Evolutionary conservation across 208 protist species (phyloP).

Genomic region (Acanthamoeba sp.): DNA sequence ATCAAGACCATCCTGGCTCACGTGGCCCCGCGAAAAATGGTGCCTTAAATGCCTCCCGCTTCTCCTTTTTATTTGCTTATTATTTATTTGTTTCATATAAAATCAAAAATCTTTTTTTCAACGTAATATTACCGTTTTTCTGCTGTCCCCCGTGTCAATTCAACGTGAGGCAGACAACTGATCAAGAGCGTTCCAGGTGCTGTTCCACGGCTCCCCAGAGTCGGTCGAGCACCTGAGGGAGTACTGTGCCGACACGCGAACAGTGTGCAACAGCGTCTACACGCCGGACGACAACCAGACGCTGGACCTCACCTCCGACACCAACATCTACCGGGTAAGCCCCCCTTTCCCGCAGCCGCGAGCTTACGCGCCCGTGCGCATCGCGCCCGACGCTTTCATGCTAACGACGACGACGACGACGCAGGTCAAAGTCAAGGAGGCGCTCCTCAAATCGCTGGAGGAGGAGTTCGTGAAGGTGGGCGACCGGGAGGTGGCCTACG

Average conservation of each 20-base stretch:
- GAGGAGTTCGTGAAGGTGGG: constrained; percentile 62
- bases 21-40: constrained; percentile 67
- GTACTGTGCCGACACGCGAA: constrained; percentile 16
- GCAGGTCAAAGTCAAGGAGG: constrained; percentile 72
- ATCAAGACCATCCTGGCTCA: constrained; percentile 74
- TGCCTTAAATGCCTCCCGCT: not conserved
- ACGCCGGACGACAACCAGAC: constrained; percentile 37
- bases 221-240: constrained; percentile 45
- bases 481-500: constrained; percentile 69
- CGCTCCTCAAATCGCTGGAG: constrained; percentile 65
- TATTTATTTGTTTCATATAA: too few relatives aligned
- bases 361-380: not conserved
- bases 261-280: constrained; percentile 54
- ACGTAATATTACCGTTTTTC: too few relatives aligned
- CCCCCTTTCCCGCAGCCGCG: not conserved
- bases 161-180: too few relatives aligned
- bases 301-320: constrained; percentile 70
- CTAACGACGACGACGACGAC: too few relatives aligned
- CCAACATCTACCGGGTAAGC: constrained; percentile 62
- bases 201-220: constrained; percentile 52
- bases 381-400: too few relatives aligned
- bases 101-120: too few relatives aligned
- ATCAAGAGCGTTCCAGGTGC: constrained; percentile 8
- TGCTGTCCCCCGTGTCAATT: too few relatives aligned
- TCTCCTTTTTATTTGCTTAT: not conserved